Evolutionary conservation across 345 rosid genomes (phyloP).

Genomic region (Zanthoxylum bungeanum): DNA sequence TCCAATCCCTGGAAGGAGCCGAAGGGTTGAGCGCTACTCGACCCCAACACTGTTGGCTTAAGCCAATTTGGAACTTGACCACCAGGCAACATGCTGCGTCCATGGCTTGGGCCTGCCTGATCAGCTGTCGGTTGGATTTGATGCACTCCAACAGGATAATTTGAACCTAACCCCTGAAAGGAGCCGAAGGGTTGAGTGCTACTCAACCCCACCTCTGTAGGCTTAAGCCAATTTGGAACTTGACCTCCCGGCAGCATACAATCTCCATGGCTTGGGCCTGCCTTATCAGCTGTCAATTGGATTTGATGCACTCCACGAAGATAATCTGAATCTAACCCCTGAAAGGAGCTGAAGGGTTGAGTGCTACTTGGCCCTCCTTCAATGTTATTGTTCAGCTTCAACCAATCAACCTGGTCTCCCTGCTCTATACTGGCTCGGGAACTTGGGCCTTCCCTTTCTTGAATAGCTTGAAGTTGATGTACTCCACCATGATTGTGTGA

Average conservation of each 20-base stretch:
- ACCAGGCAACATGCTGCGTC: not conserved
- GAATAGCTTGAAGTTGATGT: not conserved
- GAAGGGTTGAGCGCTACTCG: not conserved
- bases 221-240: constrained; percentile 7
- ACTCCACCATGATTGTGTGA: not conserved
- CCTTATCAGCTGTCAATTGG: not conserved
- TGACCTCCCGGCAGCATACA: not conserved
- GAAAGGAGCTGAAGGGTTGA: not conserved
- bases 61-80: constrained; percentile 8
- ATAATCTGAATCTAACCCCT: not conserved
- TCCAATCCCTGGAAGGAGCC: not conserved
- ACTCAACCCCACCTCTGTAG: not conserved
- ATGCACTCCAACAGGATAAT: constrained; percentile 6
- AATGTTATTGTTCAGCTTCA: constrained; percentile 8
- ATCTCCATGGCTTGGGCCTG: not conserved
- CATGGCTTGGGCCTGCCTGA: not conserved
- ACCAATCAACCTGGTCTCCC: constrained; percentile 9
- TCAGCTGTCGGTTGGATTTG: not conserved
- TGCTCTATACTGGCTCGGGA: not conserved
- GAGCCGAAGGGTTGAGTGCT: not conserved
- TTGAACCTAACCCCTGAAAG: not conserved
- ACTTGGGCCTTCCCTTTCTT: not conserved
- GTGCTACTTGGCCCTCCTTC: not conserved
- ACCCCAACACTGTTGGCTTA: not conserved
- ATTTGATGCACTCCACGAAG: constrained; percentile 1